Base-by-base conservation (phyloP, 139 green algal genomes). In the Zygnema cylindricum region DNA sequence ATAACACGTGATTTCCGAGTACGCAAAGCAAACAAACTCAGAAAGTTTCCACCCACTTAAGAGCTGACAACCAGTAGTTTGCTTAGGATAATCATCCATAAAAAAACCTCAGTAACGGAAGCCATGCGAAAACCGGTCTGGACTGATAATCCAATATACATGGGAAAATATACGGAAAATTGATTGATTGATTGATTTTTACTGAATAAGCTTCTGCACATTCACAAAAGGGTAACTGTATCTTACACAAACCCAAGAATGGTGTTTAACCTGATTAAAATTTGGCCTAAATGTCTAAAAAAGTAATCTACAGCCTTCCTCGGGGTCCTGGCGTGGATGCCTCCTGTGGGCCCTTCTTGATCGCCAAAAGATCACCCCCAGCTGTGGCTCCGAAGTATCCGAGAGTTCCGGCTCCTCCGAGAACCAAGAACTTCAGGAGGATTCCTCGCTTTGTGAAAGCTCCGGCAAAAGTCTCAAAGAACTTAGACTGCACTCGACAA, bases 391-490 rank as follows among this genome's bases (percentile, higher is more conserved):
- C 96, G 87, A 91, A 98, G 2, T 92, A 77, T 38, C 95, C 85
- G 78, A 98, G 93, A 86, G 92, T 92, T 30, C 40, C 93, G 54
- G 92, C 86, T 40, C 92, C 92, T 30, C 69, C 94, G n/a, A 96
- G 42, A 2, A 95, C 93, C n/a, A 98, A 73, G 69, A 98, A 96
- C 85, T 84, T 94, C 42, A 95, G 91, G 43, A 99, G 84, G 43
- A 96, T 93, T 90, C 98, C 96, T 32, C 97, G 92, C 76, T 96
- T 94, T 63, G 88, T 93, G 36, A 99, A 88, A 21, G 95, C 91
- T 41, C 93, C 94, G 32, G 95, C 93, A 30, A 98, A 97, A 41
- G 91, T 91, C 91, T 97, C 93, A 92, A 99, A 99, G 95, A 99
- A 99, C 91, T 97, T 95, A 32, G 81, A 69, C 93, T 97, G 95